Base-by-base conservation (phyloP, 177 flowering plant genomes). In the Vitis hybrid region DNA sequence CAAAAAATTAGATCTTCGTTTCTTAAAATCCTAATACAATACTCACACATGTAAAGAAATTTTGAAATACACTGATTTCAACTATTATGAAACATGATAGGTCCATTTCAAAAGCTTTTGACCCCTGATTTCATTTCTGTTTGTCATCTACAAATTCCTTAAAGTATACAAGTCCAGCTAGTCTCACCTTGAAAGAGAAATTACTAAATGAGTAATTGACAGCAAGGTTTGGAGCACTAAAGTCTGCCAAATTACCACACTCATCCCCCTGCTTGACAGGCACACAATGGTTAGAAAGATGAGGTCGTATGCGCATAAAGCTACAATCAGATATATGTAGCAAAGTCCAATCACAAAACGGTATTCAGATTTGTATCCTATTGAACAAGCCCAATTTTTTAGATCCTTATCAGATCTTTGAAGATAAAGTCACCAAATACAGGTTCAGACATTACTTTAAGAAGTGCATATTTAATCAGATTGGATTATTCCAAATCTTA, bases 161-260 rank as follows among this genome's bases (percentile, higher is more conserved):
- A 51, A 46, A 35, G 16, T 52, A 7, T 40, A n/a, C 11, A 59
- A 8, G 15, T 21, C 27, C 27, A 49, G 56, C 40, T 66, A 9
- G 55, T 27, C 75, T 74, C 70, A 89, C 96, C 97, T 92, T 94
- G 60, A 94, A 96, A 18, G 99, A 96, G 81, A 96, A 96, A 79
- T 96, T 96, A 68, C 99, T 96, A 74, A 96, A 94, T 1, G 98
- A 94, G 79, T 96, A 96, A 66, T 81, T 83, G 76, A 87, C 86
- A n/a, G 76, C 74, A 64, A 86, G 89, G 60, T 76, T 56, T 11
- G 96, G 83, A 59, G 76, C 72, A 61, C 80, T 69, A 73, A 96
- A 94, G 5, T 96, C 97, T 67, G 96, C 83, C 75, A 96, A 78
- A 79, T 80, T 84, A 40, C 93, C 90, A 76, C 87, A 96, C 79